Conservation (phyloP, 2,329 filamentous ascomycete genomes). For the Aspergillus fumigatus region DNA sequence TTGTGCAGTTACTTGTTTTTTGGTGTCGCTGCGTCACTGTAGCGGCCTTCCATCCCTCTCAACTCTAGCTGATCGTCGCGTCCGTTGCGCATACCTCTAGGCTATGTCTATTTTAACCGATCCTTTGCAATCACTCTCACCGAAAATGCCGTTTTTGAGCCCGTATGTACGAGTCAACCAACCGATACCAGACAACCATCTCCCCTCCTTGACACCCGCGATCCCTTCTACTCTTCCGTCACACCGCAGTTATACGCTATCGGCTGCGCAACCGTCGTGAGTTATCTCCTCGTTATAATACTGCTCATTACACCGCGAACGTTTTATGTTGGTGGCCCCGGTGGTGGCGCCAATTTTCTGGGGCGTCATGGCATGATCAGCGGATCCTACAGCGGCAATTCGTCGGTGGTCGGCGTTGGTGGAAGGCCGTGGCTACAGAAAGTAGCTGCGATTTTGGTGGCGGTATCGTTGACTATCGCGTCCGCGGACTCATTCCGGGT, state of each 20-base stretch:
- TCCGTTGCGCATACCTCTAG: slow-evolving; percentile 17
- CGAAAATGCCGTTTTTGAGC: slow-evolving; percentile 47
- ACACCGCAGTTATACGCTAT: slow-evolving; percentile 92
- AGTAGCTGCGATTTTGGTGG: slow-evolving; percentile 59
- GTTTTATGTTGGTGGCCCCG: slow-evolving; percentile 74
- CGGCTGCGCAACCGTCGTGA: slow-evolving; percentile 82
- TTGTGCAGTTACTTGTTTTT: background rate
- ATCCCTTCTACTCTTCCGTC: slow-evolving; percentile 90
- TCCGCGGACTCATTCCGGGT: slow-evolving; percentile 86
- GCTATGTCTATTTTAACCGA: slow-evolving; percentile 39
- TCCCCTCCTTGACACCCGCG: slow-evolving; percentile 63
- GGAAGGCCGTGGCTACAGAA: slow-evolving; percentile 92
- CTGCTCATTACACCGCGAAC: slow-evolving; percentile 92
- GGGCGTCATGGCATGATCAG: slow-evolving; percentile 80
- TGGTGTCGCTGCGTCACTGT: too few species aligned
- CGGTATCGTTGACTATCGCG: slow-evolving; percentile 86
- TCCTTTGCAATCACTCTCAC: slow-evolving; percentile 42
- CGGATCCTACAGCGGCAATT: slow-evolving; percentile 62
- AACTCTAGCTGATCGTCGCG: background rate
- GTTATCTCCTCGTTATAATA: slow-evolving; percentile 90
- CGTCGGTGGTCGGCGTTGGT: slow-evolving; percentile 75
- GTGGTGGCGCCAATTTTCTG: slow-evolving; percentile 65
- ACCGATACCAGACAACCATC: slow-evolving; percentile 34
- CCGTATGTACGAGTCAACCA: slow-evolving; percentile 43
- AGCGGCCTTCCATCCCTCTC: too few species aligned